Conservation (phyloP, 139 green algal genomes). For the Choricystis sp. region DNA sequence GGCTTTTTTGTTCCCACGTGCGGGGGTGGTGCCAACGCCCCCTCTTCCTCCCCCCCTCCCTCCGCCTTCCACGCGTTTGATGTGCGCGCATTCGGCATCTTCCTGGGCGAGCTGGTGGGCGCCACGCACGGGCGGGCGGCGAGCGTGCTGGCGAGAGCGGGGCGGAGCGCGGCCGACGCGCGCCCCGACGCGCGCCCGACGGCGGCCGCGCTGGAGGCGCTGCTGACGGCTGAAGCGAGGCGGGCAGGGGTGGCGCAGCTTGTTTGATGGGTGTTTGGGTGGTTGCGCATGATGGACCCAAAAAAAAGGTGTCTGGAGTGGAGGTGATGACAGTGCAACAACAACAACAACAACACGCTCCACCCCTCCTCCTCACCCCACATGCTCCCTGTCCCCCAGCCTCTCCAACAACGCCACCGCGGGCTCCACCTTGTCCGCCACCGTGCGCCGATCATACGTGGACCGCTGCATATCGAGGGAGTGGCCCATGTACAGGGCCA, state of each 20-base stretch:
- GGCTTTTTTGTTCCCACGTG: too few species aligned
- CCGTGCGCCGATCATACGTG: slow-evolving; percentile 40
- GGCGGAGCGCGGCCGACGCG: neutral
- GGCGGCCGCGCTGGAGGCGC: too few species aligned
- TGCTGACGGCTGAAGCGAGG: too few species aligned
- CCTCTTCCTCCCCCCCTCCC: neutral
- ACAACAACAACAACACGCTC: neutral
- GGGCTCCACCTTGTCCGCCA: slow-evolving; percentile 34
- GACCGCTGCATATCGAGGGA: slow-evolving; percentile 34
- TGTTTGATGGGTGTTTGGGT: too few species aligned
- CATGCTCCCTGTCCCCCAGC: slow-evolving; percentile 14
- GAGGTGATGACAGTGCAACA: neutral
- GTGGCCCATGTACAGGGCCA: slow-evolving; percentile 63
- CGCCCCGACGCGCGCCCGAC: too few species aligned
- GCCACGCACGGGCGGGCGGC: neutral
- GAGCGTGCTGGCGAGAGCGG: neutral
- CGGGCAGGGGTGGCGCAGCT: too few species aligned
- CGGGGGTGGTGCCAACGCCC: too few species aligned
- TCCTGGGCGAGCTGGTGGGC: neutral
- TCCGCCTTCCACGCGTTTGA: neutral
- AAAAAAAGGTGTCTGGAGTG: neutral
- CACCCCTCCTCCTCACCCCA: neutral
- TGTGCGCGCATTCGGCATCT: neutral
- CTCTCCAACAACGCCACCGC: slow-evolving; percentile 36
- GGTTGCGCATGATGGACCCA: too few species aligned